phyloP scores from a whole-genome alignment of 139 green algal genomes.

The Chlamydomonas sphaeroides region DNA sequence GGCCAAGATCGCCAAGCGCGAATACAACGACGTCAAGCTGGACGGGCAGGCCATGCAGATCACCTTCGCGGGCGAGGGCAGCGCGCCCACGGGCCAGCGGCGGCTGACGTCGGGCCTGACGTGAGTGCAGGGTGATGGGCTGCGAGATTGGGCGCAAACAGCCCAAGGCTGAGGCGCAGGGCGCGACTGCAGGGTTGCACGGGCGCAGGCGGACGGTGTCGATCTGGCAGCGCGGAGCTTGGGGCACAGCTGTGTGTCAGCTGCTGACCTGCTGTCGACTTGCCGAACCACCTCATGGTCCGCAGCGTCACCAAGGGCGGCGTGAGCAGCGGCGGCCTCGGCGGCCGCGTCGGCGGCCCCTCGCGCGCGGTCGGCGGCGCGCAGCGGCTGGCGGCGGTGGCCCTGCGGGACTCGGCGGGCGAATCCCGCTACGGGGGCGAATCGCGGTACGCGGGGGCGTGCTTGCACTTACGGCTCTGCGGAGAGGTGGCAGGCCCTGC shows the following conservation, averaged over 20 bases:
- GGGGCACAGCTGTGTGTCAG: no score
- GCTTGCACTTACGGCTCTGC: background rate
- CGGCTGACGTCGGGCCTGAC: constrained; percentile 17
- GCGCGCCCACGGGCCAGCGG: background rate
- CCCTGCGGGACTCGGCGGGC: constrained; percentile 10
- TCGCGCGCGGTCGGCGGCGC: background rate
- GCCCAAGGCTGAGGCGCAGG: no score
- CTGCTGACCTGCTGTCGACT: no score
- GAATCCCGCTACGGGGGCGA: no score
- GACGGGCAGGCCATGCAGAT: constrained; percentile 21
- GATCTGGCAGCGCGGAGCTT: background rate
- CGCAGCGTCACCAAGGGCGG: background rate
- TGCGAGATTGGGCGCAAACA: no score
- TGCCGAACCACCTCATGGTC: background rate
- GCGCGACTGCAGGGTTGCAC: no score
- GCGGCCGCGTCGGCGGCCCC: background rate
- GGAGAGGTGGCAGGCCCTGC: no score
- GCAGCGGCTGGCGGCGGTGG: constrained; percentile 27
- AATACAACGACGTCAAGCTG: constrained; percentile 36
- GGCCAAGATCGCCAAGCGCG: background rate
- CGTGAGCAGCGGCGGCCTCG: background rate
- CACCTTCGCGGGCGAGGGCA: background rate
- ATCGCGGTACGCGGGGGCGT: background rate
- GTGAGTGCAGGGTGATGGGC: background rate
- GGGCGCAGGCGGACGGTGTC: no score